Evolutionary conservation across 306 rosid genomes (phyloP).

Genomic region (Inga oerstediana): DNA sequence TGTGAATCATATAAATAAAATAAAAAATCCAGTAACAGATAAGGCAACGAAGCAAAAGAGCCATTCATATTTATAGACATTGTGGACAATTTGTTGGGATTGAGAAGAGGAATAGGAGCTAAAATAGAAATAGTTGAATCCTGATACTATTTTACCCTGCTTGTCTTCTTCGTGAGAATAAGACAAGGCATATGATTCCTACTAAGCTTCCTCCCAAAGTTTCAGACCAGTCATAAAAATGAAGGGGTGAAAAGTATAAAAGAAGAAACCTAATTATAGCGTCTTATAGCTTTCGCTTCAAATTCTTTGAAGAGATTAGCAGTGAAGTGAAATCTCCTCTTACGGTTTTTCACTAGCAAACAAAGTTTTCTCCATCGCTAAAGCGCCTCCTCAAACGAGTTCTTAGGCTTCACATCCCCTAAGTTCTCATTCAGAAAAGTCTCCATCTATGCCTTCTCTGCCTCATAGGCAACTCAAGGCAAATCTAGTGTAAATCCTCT

Average conservation of each 20-base stretch:
- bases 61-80: not conserved
- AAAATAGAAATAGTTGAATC: not conserved
- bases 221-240: not conserved
- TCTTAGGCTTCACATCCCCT: conserved; percentile 82
- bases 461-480: not conserved
- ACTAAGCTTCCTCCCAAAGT: not conserved
- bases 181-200: not conserved
- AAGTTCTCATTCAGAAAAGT: conserved; percentile 84
- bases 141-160: not conserved
- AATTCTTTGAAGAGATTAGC: conserved; percentile 88
- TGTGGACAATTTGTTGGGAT: not conserved
- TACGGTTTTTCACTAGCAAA: conserved; percentile 89
- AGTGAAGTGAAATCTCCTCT: conserved; percentile 96
- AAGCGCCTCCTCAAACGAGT: conserved; percentile 94
- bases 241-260: not conserved
- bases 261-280: conserved; percentile 79
- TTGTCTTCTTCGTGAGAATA: conserved; percentile 20
- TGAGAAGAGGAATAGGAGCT: not conserved
- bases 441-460: conserved; percentile 54
- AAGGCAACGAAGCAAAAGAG: not conserved
- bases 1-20: not conserved
- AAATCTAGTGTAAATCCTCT: conserved; percentile 2
- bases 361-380: conserved; percentile 94
- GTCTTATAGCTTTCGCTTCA: conserved; percentile 88
- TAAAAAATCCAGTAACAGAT: not conserved